phyloP scores from a whole-genome alignment of 2,329 filamentous ascomycete genomes.

The Hymenotorrendiella dingleyae region DNA sequence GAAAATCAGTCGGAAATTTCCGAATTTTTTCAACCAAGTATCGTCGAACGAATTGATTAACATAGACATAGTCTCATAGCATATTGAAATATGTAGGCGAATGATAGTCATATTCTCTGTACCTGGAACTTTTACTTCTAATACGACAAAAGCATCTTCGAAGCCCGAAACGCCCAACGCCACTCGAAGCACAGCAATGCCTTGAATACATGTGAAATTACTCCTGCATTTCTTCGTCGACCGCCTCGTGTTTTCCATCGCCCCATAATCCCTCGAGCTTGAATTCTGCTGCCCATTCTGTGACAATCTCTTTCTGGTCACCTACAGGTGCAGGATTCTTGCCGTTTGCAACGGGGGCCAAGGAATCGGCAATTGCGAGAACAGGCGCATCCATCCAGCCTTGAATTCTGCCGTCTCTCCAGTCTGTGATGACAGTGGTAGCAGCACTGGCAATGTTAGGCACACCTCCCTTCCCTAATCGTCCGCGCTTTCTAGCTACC shows the following conservation, averaged over 20 bases:
- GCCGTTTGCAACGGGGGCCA: constrained; percentile 29
- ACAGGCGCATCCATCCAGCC: constrained; percentile 80
- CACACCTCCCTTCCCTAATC: constrained; percentile 81
- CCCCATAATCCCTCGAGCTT: constrained; percentile 91
- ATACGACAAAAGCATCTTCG: too few relatives aligned
- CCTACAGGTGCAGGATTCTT: constrained; percentile 41
- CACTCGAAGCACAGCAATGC: too few relatives aligned
- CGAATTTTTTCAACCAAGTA: too few relatives aligned
- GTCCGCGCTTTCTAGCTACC: constrained; percentile 86
- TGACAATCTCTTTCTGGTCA: constrained; percentile 82
- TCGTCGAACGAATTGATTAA: too few relatives aligned
- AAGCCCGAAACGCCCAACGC: too few relatives aligned
- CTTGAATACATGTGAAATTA: too few relatives aligned
- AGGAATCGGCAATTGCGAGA: constrained; percentile 45
- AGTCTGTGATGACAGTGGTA: constrained; percentile 92
- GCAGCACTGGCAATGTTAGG: constrained; percentile 85
- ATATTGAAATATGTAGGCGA: too few relatives aligned
- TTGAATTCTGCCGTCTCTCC: constrained; percentile 91
- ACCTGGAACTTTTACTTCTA: too few relatives aligned
- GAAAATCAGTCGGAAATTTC: too few relatives aligned
- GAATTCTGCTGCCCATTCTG: constrained; percentile 91
- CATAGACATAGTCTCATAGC: too few relatives aligned
- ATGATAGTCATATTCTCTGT: too few relatives aligned
- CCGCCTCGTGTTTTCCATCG: constrained; percentile 40
- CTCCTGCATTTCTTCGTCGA: constrained; percentile 28